These are phyloP conservation scores for Larix sibirica DNA, from an alignment of 83 land plant species.

Conservation along the genomic window DNA sequence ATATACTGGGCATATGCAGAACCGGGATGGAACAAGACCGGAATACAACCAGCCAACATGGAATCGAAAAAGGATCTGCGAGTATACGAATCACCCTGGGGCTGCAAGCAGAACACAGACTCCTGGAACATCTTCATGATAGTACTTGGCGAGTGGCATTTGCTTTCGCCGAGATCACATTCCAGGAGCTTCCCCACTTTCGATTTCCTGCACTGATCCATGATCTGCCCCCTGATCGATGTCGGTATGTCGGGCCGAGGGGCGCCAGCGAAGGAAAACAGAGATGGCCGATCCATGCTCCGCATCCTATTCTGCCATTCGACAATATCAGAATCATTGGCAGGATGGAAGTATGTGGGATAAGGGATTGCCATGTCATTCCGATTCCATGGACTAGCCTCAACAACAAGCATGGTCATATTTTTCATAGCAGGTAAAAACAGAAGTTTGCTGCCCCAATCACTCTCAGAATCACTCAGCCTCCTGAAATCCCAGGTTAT, in stretches of 20 bases:
- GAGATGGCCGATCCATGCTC: slow-evolving; percentile 11
- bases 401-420: slow-evolving; percentile 60
- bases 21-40: slow-evolving; percentile 69
- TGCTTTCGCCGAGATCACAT: slow-evolving; percentile 46
- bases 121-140: slow-evolving; percentile 64
- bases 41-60: slow-evolving; percentile 77
- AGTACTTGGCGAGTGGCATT: slow-evolving; percentile 50
- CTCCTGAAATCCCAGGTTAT: slow-evolving; percentile 78
- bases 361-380: slow-evolving; percentile 70
- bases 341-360: slow-evolving; percentile 85
- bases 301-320: slow-evolving; percentile 62
- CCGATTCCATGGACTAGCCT: slow-evolving; percentile 53
- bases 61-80: slow-evolving; percentile 75
- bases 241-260: slow-evolving; percentile 38
- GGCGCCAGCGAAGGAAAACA: slow-evolving; percentile 79
- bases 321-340: slow-evolving; percentile 38
- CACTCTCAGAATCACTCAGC: slow-evolving; percentile 18
- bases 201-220: slow-evolving; percentile 55
- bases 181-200: slow-evolving; percentile 37
- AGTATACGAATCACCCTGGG: slow-evolving; percentile 74
- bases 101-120: slow-evolving; percentile 75
- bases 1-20: slow-evolving; percentile 63
- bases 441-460: slow-evolving; percentile 65
- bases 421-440: slow-evolving; percentile 53
- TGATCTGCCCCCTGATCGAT: slow-evolving; percentile 60